Evolutionary conservation across 2,329 filamentous ascomycete species (phyloP).

Genomic region (Diaporthe sp.): DNA sequence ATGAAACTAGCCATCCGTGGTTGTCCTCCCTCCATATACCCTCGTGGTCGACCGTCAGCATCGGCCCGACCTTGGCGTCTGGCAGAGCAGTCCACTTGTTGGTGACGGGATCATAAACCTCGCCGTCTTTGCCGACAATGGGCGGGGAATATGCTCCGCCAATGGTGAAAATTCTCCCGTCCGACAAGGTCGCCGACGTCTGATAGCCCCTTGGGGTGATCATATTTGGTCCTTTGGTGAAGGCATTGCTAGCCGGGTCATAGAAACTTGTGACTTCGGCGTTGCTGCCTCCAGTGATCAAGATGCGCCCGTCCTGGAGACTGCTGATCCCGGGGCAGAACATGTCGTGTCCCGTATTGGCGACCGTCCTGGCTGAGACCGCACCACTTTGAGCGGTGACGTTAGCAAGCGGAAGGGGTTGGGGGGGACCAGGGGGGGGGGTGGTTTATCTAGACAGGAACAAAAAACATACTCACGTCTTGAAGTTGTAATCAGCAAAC

Average conservation of each 20-base stretch:
- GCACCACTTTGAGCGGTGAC: constrained; percentile 9
- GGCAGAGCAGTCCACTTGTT: constrained; percentile 60
- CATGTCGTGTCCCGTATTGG: constrained; percentile 59
- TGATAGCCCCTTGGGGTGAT: constrained; percentile 62
- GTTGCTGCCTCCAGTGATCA: constrained; percentile 64
- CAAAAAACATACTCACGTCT: constrained; percentile 6
- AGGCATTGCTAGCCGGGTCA: constrained; percentile 49
- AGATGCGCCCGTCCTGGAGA: constrained; percentile 57
- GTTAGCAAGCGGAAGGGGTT: neutral
- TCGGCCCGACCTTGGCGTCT: constrained; percentile 56
- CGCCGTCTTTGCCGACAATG: constrained; percentile 63
- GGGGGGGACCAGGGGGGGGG: too few relatives aligned
- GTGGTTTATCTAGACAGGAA: neutral
- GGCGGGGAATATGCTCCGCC: constrained; percentile 66
- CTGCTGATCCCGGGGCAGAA: constrained; percentile 65
- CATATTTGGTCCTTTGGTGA: constrained; percentile 54
- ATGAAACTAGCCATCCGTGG: constrained; percentile 67
- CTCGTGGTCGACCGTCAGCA: constrained; percentile 60
- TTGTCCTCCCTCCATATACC: constrained; percentile 64
- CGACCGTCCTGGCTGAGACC: constrained; percentile 44
- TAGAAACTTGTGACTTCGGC: constrained; percentile 61
- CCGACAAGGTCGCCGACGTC: constrained; percentile 58
- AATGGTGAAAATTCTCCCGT: constrained; percentile 66
- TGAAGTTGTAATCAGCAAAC: constrained; percentile 35
- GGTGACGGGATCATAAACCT: constrained; percentile 58